A percentile compares a stretch with the other conserved stretches of the same genome.
These are phyloP conservation scores for Astrothelium subdiscretum DNA, from an alignment of 495 filamentous ascomycete species.

Conservation along the genomic window DNA sequence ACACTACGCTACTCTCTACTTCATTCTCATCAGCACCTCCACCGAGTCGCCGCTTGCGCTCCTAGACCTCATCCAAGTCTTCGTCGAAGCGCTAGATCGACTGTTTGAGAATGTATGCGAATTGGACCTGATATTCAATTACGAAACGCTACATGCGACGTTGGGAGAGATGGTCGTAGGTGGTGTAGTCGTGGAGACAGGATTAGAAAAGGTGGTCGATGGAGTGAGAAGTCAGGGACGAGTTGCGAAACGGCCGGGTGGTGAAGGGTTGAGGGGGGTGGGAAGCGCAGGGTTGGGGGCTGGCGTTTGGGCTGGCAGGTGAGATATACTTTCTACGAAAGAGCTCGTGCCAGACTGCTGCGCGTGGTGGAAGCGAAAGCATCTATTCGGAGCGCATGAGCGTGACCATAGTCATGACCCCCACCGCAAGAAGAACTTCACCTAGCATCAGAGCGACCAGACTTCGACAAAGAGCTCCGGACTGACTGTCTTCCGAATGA, in stretches of 20 bases:
- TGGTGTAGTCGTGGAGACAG: conserved; percentile 90
- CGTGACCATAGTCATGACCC: too few relatives aligned
- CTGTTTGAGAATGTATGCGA: conserved; percentile 98
- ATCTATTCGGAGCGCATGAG: too few relatives aligned
- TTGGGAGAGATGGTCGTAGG: conserved; percentile 93
- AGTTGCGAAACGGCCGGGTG: conserved; percentile 53
- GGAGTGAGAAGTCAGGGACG: conserved; percentile 71
- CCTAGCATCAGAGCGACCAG: too few relatives aligned
- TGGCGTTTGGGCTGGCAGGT: conserved; percentile 35
- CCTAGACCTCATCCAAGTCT: conserved; percentile 94
- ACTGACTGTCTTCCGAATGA: too few relatives aligned
- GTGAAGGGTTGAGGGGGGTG: conserved; percentile 22
- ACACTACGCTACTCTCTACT: conserved; percentile 95
- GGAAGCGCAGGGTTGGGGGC: conserved; percentile 27
- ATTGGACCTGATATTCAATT: conserved; percentile 96
- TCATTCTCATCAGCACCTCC: conserved; percentile 95
- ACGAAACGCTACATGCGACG: conserved; percentile 87
- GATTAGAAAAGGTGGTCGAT: conserved; percentile 72
- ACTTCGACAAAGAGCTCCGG: too few relatives aligned
- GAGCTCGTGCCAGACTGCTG: too few relatives aligned
- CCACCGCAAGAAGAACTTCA: too few relatives aligned
- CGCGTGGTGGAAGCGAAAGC: too few relatives aligned
- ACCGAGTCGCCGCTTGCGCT: conserved; percentile 92
- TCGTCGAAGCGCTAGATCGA: conserved; percentile 87
- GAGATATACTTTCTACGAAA: conserved; percentile 6